Evolutionary conservation across 1,139 yeast genomes (phyloP).

Genomic region (Meyerozyma sp.): DNA sequence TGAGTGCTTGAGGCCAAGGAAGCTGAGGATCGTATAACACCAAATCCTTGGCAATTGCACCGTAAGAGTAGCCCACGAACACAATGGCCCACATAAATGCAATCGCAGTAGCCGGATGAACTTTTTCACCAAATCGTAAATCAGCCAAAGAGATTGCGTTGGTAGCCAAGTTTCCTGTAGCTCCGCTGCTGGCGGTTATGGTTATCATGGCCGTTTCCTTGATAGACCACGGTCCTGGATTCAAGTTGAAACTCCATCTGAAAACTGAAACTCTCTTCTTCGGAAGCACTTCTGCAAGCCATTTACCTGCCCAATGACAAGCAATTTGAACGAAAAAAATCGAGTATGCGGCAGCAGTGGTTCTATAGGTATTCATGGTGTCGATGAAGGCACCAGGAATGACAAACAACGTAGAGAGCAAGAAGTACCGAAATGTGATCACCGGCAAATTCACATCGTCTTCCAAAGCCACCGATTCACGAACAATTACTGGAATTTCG

Average conservation of each 20-base stretch:
- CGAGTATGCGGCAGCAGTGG: constrained; percentile 43
- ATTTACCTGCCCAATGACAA: constrained; percentile 38
- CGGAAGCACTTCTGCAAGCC: constrained; percentile 31
- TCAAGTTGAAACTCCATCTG: constrained; percentile 20
- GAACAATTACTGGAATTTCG: constrained; percentile 10
- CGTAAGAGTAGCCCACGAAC: constrained; percentile 43
- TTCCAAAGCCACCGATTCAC: constrained; percentile 20
- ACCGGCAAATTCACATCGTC: constrained; percentile 33
- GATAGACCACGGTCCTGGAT: constrained; percentile 46
- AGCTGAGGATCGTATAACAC: constrained; percentile 40
- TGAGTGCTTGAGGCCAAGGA: constrained; percentile 42
- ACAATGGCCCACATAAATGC: constrained; percentile 42
- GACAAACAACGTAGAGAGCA: constrained; percentile 33
- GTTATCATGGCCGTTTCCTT: constrained; percentile 42
- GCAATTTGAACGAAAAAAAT: constrained; percentile 42
- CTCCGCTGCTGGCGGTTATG: constrained; percentile 41
- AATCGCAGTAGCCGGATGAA: constrained; percentile 26
- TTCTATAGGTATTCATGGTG: constrained; percentile 43
- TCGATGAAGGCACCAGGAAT: constrained; percentile 45
- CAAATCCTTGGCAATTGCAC: constrained; percentile 37
- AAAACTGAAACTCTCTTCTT: constrained; percentile 15
- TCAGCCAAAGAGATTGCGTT: constrained; percentile 37
- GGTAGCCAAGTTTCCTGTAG: constrained; percentile 43
- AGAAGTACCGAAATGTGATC: constrained; percentile 36
- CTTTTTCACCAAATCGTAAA: constrained; percentile 28